Percentiles rank a stretch among this genome's conserved stretches.
These are phyloP conservation scores for Diaporthe citri DNA, from an alignment of 2,329 filamentous ascomycete species.

Conservation along the genomic window DNA sequence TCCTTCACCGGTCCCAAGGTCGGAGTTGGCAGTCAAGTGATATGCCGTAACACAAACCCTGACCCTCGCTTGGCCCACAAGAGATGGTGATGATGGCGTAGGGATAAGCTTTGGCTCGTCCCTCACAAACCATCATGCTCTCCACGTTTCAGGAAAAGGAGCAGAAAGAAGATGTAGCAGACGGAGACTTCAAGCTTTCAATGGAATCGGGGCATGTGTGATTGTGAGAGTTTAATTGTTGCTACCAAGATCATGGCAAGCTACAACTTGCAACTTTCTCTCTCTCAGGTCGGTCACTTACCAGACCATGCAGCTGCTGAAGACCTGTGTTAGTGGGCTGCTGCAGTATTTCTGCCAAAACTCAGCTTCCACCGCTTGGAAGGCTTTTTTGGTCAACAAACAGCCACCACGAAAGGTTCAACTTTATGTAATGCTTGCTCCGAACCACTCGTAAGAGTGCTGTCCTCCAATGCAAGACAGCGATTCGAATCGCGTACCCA, in stretches of 20 bases:
- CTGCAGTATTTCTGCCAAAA: neutral
- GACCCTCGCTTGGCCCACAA: neutral
- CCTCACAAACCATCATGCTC: neutral
- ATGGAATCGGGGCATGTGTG: no score
- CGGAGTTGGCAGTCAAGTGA: neutral
- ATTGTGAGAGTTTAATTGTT: neutral
- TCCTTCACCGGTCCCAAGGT: neutral
- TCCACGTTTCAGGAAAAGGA: accelerated
- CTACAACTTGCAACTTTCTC: neutral
- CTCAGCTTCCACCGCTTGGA: neutral
- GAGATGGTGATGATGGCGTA: neutral
- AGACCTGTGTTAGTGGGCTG: neutral
- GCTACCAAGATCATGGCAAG: neutral
- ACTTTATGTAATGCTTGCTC: neutral
- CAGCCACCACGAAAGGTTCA: neutral
- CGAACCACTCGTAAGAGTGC: neutral
- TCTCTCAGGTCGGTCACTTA: no score
- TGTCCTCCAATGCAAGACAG: neutral
- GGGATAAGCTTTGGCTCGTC: neutral
- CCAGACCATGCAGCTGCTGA: neutral
- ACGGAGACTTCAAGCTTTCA: neutral
- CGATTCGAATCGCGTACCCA: neutral
- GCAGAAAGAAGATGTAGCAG: neutral
- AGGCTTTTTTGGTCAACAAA: accelerated
- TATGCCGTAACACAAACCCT: neutral